A percentile compares a stretch with the other conserved stretches of the same genome.
Conservation (phyloP, 345 rosid genomes). For the Zanthoxylum bungeanum region DNA sequence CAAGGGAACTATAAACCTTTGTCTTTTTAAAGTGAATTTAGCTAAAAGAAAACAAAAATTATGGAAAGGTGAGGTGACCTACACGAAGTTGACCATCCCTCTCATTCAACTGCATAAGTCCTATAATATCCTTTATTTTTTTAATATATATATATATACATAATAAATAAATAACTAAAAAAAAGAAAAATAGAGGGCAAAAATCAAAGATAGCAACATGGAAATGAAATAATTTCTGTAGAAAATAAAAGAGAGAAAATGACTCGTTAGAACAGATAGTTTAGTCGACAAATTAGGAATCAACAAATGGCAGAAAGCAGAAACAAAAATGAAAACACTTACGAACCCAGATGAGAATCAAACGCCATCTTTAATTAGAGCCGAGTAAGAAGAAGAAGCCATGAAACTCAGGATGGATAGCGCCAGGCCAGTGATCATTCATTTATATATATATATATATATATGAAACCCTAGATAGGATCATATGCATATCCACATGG, state of each 20-base stretch:
- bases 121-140: not conserved
- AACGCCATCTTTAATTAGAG: too few species aligned
- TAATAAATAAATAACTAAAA: too few species aligned
- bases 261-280: not conserved
- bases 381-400: slow-evolving; percentile 57
- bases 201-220: not conserved
- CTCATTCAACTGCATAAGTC: not conserved
- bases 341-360: slow-evolving; percentile 4
- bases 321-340: not conserved
- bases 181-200: not conserved
- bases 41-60: too few species aligned
- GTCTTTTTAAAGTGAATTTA: too few species aligned
- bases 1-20: too few species aligned
- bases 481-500: not conserved
- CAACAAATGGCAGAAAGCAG: not conserved
- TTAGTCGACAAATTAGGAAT: too few species aligned
- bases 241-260: not conserved
- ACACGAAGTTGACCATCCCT: not conserved
- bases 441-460: too few species aligned
- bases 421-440: slow-evolving; percentile 31
- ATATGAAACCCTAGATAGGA: slow-evolving; percentile 1
- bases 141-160: too few species aligned
- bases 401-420: slow-evolving; percentile 87
- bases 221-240: not conserved
- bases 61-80: too few species aligned